These are phyloP conservation scores for Pythium diclinum DNA, from an alignment of 352 stramenopile species.

Conservation along the genomic window DNA sequence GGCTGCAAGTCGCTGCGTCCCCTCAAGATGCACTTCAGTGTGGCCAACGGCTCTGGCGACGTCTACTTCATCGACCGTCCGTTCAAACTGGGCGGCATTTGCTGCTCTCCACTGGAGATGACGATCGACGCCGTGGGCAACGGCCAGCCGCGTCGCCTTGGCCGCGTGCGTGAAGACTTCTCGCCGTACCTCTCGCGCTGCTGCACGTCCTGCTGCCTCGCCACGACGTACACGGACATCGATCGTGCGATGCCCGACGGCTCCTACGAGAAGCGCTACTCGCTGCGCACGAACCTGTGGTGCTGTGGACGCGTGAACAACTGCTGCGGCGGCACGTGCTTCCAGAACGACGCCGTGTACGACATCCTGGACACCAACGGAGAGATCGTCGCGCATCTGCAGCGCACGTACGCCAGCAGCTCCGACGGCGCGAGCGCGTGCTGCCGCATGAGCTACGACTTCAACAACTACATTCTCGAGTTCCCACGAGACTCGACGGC, in stretches of 20 bases:
- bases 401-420: slow-evolving; percentile 45
- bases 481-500: slow-evolving; percentile 54
- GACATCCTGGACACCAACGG: slow-evolving; percentile 60
- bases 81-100: slow-evolving; percentile 34
- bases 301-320: slow-evolving; percentile 69
- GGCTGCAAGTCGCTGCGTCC: slow-evolving; percentile 41
- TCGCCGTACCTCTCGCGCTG: slow-evolving; percentile 46
- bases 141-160: slow-evolving; percentile 30
- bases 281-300: slow-evolving; percentile 45
- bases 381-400: slow-evolving; percentile 46
- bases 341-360: slow-evolving; percentile 61
- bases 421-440: slow-evolving; percentile 26
- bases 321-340: slow-evolving; percentile 63
- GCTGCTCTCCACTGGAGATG: slow-evolving; percentile 50
- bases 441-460: slow-evolving; percentile 37
- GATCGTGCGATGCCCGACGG: slow-evolving; percentile 49
- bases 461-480: slow-evolving; percentile 61
- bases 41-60: slow-evolving; percentile 36
- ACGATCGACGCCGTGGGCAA: slow-evolving; percentile 28
- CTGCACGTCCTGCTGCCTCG: slow-evolving; percentile 42
- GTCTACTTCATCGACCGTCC: slow-evolving; percentile 48
- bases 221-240: slow-evolving; percentile 65
- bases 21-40: slow-evolving; percentile 44
- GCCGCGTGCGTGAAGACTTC: slow-evolving; percentile 53
- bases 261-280: slow-evolving; percentile 52